A percentile compares a stretch with the other conserved stretches of the same genome.
phyloP scores from a whole-genome alignment of 2,329 filamentous ascomycete genomes.

The Chaetomium sp. region DNA sequence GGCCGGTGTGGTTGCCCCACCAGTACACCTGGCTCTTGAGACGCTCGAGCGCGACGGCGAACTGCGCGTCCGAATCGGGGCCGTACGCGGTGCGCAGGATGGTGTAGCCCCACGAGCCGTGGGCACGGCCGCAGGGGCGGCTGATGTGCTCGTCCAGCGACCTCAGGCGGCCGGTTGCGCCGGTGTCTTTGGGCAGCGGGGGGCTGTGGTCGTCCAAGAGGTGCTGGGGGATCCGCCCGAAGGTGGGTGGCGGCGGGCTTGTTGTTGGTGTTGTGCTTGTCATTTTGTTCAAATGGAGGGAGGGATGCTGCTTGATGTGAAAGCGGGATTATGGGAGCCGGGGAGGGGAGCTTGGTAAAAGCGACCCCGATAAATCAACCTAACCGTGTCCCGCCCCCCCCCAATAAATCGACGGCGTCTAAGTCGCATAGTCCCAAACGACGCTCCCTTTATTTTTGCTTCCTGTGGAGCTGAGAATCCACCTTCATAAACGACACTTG shows the following conservation, averaged over 20 bases:
- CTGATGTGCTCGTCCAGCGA: not conserved
- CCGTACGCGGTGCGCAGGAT: conserved; percentile 10
- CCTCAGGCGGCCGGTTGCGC: not conserved
- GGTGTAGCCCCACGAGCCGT: conserved; percentile 14
- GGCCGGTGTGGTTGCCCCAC: conserved; percentile 2
- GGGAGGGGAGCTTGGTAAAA: not conserved
- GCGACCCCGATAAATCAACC: not conserved
- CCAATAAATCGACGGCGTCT: too few species aligned
- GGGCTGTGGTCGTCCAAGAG: conserved; percentile 2
- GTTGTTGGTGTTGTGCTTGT: conserved; percentile 3
- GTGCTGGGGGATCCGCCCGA: conserved; percentile 6
- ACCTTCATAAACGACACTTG: too few species aligned
- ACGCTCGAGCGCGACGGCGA: conserved; percentile 7
- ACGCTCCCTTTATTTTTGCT: too few species aligned
- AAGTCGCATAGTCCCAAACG: too few species aligned
- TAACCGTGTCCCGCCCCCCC: too few species aligned
- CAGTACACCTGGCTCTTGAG: conserved; percentile 5
- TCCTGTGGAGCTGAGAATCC: too few species aligned
- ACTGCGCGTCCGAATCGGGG: conserved; percentile 8
- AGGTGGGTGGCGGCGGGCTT: conserved; percentile 2
- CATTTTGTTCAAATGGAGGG: not conserved
- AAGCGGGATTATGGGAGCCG: not conserved
- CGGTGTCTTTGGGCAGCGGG: not conserved
- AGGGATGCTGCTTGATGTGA: too few species aligned
- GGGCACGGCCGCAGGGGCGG: not conserved